These are phyloP conservation scores for Phytopythium aichiense DNA, from an alignment of 352 stramenopile species.

Conservation along the genomic window DNA sequence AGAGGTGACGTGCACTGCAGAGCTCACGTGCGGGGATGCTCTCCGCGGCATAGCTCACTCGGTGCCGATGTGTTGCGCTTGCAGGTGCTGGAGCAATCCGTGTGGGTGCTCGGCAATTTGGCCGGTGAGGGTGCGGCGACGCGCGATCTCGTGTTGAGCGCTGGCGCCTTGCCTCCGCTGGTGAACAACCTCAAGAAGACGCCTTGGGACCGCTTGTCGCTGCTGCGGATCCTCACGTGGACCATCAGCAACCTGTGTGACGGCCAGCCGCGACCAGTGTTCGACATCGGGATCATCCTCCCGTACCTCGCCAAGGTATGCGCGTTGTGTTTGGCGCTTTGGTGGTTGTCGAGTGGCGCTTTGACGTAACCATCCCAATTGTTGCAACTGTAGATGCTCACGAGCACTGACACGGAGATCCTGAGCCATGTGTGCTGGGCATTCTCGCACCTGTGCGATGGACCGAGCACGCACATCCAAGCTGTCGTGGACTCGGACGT, in stretches of 20 bases:
- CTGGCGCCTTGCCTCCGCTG: conserved; percentile 77
- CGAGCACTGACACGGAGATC: conserved; percentile 94
- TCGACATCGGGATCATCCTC: conserved; percentile 89
- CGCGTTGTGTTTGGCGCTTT: neutral
- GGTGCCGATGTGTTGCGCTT: neutral
- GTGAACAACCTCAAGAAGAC: conserved; percentile 90
- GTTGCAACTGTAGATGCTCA: conserved; percentile 75
- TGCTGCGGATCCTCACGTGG: conserved; percentile 91
- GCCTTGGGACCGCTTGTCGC: conserved; percentile 70
- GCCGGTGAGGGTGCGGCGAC: conserved; percentile 87
- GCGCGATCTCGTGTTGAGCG: conserved; percentile 84
- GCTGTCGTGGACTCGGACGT: conserved; percentile 90
- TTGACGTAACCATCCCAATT: neutral
- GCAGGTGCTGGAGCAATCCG: conserved; percentile 90
- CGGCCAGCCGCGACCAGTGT: conserved; percentile 83
- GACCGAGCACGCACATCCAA: conserved; percentile 95
- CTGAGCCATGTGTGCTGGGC: conserved; percentile 95
- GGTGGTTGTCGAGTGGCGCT: neutral
- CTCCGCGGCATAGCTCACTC: neutral
- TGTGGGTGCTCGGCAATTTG: conserved; percentile 93
- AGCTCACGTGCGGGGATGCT: conserved; percentile 5
- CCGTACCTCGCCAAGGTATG: conserved; percentile 71
- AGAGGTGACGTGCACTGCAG: conserved; percentile 56
- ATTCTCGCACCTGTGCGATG: conserved; percentile 96
- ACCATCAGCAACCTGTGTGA: conserved; percentile 93